A percentile compares a stretch with the other conserved stretches of the same genome.
Evolutionary conservation across 2,329 filamentous ascomycete species (phyloP).

Genomic region (Aspergillus sergii): DNA sequence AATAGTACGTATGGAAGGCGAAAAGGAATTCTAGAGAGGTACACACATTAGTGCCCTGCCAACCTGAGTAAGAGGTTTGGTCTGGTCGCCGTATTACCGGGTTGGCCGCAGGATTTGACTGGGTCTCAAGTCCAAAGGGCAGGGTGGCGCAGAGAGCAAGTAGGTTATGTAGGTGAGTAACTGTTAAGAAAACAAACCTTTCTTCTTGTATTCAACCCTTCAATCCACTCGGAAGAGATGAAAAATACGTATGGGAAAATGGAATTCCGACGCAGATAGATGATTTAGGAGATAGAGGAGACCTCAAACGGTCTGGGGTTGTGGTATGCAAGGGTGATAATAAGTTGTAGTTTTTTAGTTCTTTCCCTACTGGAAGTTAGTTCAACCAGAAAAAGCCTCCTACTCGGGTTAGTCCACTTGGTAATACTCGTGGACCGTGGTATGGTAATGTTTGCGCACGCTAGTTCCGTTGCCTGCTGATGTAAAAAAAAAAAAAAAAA

Average conservation of each 20-base stretch:
- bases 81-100: not conserved
- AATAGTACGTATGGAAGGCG: not conserved
- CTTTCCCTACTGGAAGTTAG: not conserved
- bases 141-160: constrained; percentile 9
- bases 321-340: constrained; percentile 1
- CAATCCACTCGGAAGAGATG: not conserved
- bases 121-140: not conserved
- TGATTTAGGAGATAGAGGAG: constrained; percentile 1
- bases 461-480: not conserved
- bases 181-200: not conserved
- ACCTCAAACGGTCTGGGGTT: not conserved
- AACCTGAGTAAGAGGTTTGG: constrained; percentile 2
- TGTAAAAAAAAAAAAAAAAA: not conserved
- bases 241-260: not conserved
- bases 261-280: not conserved
- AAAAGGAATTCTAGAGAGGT: constrained; percentile 4
- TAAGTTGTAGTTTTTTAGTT: constrained; percentile 2
- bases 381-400: not conserved
- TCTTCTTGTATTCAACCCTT: not conserved
- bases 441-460: not conserved
- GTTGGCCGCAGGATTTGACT: constrained; percentile 4
- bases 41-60: not conserved
- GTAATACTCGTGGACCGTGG: not conserved
- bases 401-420: not conserved
- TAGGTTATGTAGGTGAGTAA: constrained; percentile 1